A percentile compares a stretch with the other conserved stretches of the same genome.
Conservation (phyloP, 108 stramenopile species). For the Schizochytrium sp. region DNA sequence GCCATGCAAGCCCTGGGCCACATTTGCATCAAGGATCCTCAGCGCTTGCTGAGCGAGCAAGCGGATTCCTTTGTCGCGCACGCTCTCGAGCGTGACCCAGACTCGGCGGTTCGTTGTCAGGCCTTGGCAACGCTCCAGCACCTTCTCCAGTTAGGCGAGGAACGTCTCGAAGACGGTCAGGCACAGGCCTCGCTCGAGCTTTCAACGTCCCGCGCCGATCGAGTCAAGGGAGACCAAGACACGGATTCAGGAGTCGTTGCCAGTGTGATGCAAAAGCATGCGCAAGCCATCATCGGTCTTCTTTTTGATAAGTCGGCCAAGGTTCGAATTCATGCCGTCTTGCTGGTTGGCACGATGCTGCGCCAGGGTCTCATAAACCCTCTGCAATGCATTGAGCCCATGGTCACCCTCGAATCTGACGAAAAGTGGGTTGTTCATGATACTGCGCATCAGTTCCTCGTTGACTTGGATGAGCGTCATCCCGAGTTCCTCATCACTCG, state of each 20-base stretch:
- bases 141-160: not conserved
- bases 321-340: not conserved
- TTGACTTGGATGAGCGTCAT: not conserved
- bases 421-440: not conserved
- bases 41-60: not conserved
- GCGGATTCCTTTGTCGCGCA: not conserved
- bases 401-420: not conserved
- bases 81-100: not conserved
- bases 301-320: not conserved
- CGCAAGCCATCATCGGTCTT: not conserved
- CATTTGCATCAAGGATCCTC: not conserved
- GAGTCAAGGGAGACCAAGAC: not conserved
- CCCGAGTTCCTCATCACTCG: slow-evolving; percentile 4
- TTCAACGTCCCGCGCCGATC: not conserved
- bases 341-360: not conserved
- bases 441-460: not conserved
- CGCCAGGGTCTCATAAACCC: not conserved
- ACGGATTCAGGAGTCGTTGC: not conserved
- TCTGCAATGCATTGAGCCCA: not conserved
- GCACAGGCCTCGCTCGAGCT: not conserved
- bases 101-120: not conserved
- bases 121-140: not conserved
- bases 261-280: not conserved
- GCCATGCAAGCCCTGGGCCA: not conserved
- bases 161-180: not conserved